Evolutionary conservation across 768 basidiomycete genomes (phyloP), one percentile per base, ranked within the genome.

Genomic region (Trametes sanguinea): DNA sequence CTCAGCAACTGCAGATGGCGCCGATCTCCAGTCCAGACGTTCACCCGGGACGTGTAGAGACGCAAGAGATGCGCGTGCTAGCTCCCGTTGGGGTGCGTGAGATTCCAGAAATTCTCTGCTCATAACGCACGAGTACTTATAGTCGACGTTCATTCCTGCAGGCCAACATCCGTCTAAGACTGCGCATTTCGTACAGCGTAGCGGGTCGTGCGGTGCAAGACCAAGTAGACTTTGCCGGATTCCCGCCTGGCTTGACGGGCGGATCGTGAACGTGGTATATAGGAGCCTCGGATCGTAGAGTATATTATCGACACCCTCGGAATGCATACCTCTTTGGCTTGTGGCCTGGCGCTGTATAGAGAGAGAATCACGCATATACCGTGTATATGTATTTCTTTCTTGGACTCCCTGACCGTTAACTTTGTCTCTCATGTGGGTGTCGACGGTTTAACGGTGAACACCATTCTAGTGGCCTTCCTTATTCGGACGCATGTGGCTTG

Each of bases 1-100:
- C 95, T 0, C 95, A 97, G 76, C 95, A 97, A 73, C 75, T 99
- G 58, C 95, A 98, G 74, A 99, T 99, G 96, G 81, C 94, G 60
- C 94, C 96, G 6, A 98, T 98, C 90, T 94, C 94, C 5, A 94
- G 88, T 73, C 80, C 88, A 10, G 88, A 85, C 54, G 81, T 99
- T 45, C 77, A 76, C 37, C 88, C 92, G 0, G 93, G 94, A 1
- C 77, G 85, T 8, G 83, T 85, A 14, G 96, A 98, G 74, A 96
- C 95, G 9, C 97, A 98, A 72, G 94, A 96, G 72, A 90, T 99
- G 91, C 85, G 94, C 9, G 86, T 99, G 42, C 80, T 92, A 32
- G 93, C 94, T 10, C 94, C 94, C 3, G 81, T 82, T 7, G 95
- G 95, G 39, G 95, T 95, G 70, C 75, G 92, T 83, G 35, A 37